Evolutionary conservation across 2,329 filamentous ascomycete species (phyloP).

Genomic region (Aspergillus luchuensis): DNA sequence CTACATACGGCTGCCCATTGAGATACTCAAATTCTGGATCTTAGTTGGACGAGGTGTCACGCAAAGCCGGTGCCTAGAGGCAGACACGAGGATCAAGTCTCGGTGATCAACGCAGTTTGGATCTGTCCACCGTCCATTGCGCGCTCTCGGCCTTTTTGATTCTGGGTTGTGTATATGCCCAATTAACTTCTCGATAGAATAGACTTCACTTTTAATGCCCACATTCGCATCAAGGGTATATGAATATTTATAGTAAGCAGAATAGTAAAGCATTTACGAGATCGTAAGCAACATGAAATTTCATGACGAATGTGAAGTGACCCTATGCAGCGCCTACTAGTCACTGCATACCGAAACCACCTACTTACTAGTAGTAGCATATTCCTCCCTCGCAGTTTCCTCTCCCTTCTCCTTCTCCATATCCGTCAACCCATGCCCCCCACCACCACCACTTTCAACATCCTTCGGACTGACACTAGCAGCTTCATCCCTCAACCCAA

Average conservation of each 20-base stretch:
- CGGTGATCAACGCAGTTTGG: slow-evolving; percentile 11
- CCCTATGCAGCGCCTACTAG: too few relatives aligned
- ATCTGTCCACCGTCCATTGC: background rate
- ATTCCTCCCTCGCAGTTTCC: slow-evolving; percentile 11
- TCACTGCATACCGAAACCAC: too few relatives aligned
- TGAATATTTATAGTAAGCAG: background rate
- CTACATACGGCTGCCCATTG: background rate
- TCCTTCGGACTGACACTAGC: slow-evolving; percentile 24
- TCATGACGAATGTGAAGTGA: background rate
- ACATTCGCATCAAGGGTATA: slow-evolving; percentile 1
- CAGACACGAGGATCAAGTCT: slow-evolving; percentile 12
- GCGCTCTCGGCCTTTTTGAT: background rate
- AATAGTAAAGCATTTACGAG: background rate
- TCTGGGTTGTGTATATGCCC: background rate
- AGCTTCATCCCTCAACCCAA: slow-evolving; percentile 41
- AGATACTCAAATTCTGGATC: slow-evolving; percentile 3
- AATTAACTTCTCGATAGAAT: slow-evolving; percentile 14
- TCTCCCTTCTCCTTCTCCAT: background rate
- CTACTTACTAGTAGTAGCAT: too few relatives aligned
- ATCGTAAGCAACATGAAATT: background rate
- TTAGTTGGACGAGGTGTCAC: slow-evolving; percentile 1
- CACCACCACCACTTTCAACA: slow-evolving; percentile 15
- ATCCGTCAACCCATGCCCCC: slow-evolving; percentile 9
- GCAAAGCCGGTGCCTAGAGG: slow-evolving; percentile 18
- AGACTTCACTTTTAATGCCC: background rate